phyloP scores from a whole-genome alignment of 306 rosid species.

The Pyrus communis region DNA sequence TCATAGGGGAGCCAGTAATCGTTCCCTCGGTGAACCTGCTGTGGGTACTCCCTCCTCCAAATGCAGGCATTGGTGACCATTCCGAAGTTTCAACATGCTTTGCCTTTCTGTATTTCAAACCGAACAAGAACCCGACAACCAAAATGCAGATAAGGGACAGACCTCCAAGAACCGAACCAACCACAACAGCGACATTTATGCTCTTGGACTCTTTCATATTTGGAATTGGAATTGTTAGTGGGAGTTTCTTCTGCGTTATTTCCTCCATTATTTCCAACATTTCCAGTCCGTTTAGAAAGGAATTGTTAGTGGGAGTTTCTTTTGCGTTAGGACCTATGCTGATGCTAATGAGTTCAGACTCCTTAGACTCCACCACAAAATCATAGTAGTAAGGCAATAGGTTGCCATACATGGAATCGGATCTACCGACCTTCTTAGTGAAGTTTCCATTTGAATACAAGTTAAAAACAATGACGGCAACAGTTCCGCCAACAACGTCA shows the following conservation, averaged over 20 bases:
- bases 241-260: no score
- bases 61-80: slow-evolving; percentile 28
- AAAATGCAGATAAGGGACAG: no score
- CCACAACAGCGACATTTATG: no score
- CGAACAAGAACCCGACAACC: slow-evolving; percentile 8
- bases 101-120: slow-evolving; percentile 17
- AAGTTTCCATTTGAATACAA: slow-evolving; percentile 8
- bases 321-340: no score
- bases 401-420: rapidly evolving
- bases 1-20: no score
- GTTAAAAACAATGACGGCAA: not conserved
- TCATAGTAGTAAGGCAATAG: slow-evolving; percentile 10
- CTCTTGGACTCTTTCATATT: no score
- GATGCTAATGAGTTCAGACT: no score
- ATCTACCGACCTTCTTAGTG: not conserved
- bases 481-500: not conserved
- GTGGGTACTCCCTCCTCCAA: slow-evolving; percentile 39
- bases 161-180: no score
- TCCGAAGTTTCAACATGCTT: not conserved
- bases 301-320: no score
- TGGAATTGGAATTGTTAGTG: no score
- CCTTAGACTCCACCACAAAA: slow-evolving; percentile 17
- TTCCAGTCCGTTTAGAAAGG: no score
- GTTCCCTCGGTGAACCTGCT: slow-evolving; percentile 16
- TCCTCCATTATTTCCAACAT: no score